Evolutionary conservation across 495 filamentous ascomycete species (phyloP).

Genomic region (Xylaria palmicola): DNA sequence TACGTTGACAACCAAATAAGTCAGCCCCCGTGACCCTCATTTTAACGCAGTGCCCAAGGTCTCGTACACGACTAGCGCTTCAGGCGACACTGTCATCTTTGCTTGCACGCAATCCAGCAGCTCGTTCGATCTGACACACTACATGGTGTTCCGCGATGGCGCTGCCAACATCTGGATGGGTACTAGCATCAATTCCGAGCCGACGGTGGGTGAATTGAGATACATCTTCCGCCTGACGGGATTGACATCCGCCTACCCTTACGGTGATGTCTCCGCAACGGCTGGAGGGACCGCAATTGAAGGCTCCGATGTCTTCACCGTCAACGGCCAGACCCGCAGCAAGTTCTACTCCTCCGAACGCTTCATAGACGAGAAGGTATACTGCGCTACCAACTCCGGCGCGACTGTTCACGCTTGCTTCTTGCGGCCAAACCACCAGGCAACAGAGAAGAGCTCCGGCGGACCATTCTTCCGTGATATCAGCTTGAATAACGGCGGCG

Average conservation of each 20-base stretch:
- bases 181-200: conserved; percentile 54
- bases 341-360: conserved; percentile 59
- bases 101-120: conserved; percentile 41
- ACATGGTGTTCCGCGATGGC: conserved; percentile 52
- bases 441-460: conserved; percentile 45
- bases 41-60: not conserved
- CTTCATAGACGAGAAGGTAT: conserved; percentile 57
- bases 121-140: conserved; percentile 51
- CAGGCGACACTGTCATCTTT: conserved; percentile 49
- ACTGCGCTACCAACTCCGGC: conserved; percentile 45
- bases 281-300: conserved; percentile 46
- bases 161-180: conserved; percentile 56
- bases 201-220: conserved; percentile 53
- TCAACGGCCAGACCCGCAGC: conserved; percentile 53
- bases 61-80: conserved; percentile 12
- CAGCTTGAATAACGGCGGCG: conserved; percentile 49
- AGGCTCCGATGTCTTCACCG: conserved; percentile 54
- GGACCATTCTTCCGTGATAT: conserved; percentile 43
- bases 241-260: conserved; percentile 46
- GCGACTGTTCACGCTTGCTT: conserved; percentile 41
- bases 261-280: conserved; percentile 37
- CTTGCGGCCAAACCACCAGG: conserved; percentile 42
- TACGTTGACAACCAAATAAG: conserved; percentile 40
- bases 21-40: conserved; percentile 19
- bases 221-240: conserved; percentile 56